Evolutionary conservation across 2,329 filamentous ascomycete species (phyloP), one percentile per base, ranked within the genome.

Genomic region (Aspergillus glaucus): DNA sequence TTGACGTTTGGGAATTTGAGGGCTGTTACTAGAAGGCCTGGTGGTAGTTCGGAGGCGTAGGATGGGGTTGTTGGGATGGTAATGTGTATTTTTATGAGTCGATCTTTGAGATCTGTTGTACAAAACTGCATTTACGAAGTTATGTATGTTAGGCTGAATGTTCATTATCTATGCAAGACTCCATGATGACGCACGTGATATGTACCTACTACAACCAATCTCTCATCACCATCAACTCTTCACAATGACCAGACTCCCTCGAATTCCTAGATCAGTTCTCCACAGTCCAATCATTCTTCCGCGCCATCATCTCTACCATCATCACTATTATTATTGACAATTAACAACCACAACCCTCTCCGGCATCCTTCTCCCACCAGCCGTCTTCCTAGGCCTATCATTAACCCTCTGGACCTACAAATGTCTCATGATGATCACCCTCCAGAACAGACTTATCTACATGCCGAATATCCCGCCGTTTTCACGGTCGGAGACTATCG

Each of bases 1-100:
- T 72, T 97, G 61, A 83, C 85, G 30, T 98, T 98, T 74, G 93
- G 93, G 1, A 95, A 81, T 48, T 67, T 98, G 72, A 82, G 84
- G 64, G 59, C 65, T 50, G 71, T 75, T 32, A 73, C 70, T 8
- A 63, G 63, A 45, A 51, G 57, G 12, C 21, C 47, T 45, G 49
- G 49, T 40, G 37, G 10, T 19, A 17, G 17, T 21, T 40, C 26
- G 3, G 26, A 12, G 26, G 9, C 7, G 4, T 30, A 30, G 26
- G 10, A 30, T 30, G 26, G 26, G 9, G 9, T 12, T 30, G 3
- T 7, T 12, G 26, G 4, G 26, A 12, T 30, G 26, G 9, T 30
- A 30, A 12, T 40, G 8, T 19, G 17, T 22, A 12, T 36, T 7
- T 15, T 36, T 36, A n/a, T 17, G 15, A 5, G 5, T 4, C 10